Conservation (phyloP, 2,329 filamentous ascomycete species). For the Cladosporium velox region DNA sequence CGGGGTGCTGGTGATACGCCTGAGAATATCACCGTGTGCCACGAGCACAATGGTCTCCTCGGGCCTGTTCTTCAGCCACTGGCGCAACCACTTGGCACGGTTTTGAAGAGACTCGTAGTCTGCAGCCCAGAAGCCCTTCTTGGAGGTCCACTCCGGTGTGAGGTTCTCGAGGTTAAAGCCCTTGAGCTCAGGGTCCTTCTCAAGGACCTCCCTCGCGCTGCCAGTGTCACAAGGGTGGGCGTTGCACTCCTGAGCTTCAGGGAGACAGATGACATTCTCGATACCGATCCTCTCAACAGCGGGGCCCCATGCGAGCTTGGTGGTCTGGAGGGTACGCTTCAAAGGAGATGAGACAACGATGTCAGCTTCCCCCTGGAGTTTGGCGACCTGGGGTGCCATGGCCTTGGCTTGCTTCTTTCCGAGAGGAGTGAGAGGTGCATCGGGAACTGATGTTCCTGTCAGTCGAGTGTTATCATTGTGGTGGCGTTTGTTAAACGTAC, state of each 20-base stretch:
- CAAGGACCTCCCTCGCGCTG: conserved; percentile 28
- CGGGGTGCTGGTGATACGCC: conserved; percentile 31
- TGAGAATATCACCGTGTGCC: conserved; percentile 37
- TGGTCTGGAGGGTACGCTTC: conserved; percentile 38
- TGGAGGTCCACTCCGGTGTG: conserved; percentile 36
- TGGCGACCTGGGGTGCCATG: conserved; percentile 30
- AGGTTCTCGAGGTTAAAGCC: conserved; percentile 34
- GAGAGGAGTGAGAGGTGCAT: conserved; percentile 37
- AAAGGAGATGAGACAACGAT: conserved; percentile 36
- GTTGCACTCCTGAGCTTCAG: conserved; percentile 39
- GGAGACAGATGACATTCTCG: conserved; percentile 34
- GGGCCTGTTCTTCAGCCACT: conserved; percentile 34
- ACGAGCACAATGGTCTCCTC: conserved; percentile 39
- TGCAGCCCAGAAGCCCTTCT: conserved; percentile 34
- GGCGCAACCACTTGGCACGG: conserved; percentile 35
- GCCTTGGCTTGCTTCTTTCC: conserved; percentile 38
- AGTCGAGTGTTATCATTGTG: not conserved
- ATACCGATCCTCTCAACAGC: conserved; percentile 33
- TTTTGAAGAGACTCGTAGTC: conserved; percentile 27
- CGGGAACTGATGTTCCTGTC: conserved; percentile 29
- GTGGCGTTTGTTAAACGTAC: conserved; percentile 25
- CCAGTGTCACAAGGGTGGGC: conserved; percentile 37
- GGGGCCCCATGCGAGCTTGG: conserved; percentile 33
- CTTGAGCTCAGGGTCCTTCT: conserved; percentile 32
- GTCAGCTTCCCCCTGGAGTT: conserved; percentile 32